These are phyloP conservation scores for Chlamydomonas incerta DNA, from an alignment of 139 green algal genomes.

Conservation along the genomic window DNA sequence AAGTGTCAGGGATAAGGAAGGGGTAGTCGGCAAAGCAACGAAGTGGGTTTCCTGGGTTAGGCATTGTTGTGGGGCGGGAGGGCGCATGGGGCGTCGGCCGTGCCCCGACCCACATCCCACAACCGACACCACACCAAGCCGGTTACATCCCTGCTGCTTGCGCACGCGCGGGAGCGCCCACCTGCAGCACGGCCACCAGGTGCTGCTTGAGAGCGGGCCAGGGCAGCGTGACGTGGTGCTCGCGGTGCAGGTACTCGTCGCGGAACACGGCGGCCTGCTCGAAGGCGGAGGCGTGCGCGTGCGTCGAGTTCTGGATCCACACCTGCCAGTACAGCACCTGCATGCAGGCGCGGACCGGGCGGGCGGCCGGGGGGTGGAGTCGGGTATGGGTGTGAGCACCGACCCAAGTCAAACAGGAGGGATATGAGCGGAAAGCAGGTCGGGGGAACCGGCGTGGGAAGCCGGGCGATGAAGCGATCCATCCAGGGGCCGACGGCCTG, in stretches of 20 bases:
- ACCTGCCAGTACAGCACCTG: conserved; percentile 22
- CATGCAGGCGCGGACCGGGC: too few relatives aligned
- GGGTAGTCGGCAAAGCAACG: too few relatives aligned
- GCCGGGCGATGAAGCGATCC: neutral
- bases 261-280: neutral
- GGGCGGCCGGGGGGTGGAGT: neutral
- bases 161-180: too few relatives aligned
- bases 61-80: neutral
- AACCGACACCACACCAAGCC: too few relatives aligned
- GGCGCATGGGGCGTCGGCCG: neutral
- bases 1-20: too few relatives aligned
- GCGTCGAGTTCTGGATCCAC: neutral
- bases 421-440: too few relatives aligned
- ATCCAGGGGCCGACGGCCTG: too few relatives aligned
- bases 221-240: conserved; percentile 2
- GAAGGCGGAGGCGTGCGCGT: conserved; percentile 7
- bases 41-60: neutral
- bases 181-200: neutral
- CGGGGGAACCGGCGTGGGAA: too few relatives aligned
- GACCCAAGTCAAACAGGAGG: too few relatives aligned
- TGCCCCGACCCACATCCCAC: neutral
- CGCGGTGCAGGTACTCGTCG: neutral
- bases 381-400: neutral
- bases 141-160: too few relatives aligned
- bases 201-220: neutral